Conservation (phyloP, 352 stramenopile species). For the Phytophthora sansomeana region DNA sequence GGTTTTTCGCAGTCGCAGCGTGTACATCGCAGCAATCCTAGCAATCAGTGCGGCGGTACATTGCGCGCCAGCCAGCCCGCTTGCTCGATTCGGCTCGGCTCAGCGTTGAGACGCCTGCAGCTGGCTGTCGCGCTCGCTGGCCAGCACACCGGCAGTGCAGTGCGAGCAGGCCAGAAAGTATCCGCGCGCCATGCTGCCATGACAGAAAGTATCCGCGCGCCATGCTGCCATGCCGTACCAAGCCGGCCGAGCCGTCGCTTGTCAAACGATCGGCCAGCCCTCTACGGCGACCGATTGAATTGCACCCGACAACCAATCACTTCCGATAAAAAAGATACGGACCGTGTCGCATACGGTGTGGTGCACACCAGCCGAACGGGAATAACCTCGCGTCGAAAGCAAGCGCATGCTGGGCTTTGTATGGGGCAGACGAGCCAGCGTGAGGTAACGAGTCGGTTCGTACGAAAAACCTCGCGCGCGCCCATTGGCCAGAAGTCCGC, state of each 20-base stretch:
- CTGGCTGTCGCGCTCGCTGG: neutral
- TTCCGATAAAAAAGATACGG: conserved; percentile 35
- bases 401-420: conserved; percentile 22
- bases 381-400: conserved; percentile 32
- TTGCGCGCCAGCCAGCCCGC: neutral
- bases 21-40: too few species aligned
- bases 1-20: neutral
- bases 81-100: neutral
- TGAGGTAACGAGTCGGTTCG: conserved; percentile 31
- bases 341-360: conserved; percentile 29
- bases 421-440: conserved; percentile 30
- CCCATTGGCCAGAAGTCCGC: conserved; percentile 11
- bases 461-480: conserved; percentile 18
- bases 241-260: too few species aligned
- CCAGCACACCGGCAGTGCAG: neutral
- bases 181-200: neutral
- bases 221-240: too few species aligned
- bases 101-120: neutral
- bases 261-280: neutral
- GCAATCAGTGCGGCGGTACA: neutral
- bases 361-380: neutral
- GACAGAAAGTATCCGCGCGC: too few species aligned
- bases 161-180: neutral
- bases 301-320: conserved; percentile 37
- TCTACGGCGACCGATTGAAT: conserved; percentile 9